phyloP scores from a whole-genome alignment of 768 basidiomycete species.

The Lactifluus subvellereus region DNA sequence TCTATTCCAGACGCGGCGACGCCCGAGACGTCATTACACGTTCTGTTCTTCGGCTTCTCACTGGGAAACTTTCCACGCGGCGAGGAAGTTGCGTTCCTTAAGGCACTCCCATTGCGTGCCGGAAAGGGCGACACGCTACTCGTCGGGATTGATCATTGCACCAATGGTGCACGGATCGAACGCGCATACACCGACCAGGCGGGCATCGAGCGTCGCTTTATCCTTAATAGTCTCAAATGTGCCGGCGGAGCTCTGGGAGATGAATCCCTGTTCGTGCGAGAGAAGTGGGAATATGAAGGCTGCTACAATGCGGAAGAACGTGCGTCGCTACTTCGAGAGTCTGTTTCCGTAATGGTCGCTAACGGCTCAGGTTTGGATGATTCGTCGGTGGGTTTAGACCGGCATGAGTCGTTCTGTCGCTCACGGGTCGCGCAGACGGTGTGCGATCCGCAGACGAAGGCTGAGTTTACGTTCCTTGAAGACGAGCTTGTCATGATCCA shows the following conservation, averaged over 20 bases:
- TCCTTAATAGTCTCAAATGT: constrained; percentile 76
- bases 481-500: constrained; percentile 84
- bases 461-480: constrained; percentile 49
- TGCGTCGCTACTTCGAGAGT: constrained; percentile 27
- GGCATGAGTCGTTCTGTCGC: constrained; percentile 80
- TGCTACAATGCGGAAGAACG: constrained; percentile 51
- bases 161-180: constrained; percentile 65
- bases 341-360: background rate
- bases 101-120: constrained; percentile 68
- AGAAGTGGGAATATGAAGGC: constrained; percentile 71
- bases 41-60: constrained; percentile 89
- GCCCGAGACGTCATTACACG: constrained; percentile 52
- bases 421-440: constrained; percentile 59
- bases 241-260: constrained; percentile 69
- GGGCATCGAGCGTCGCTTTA: constrained; percentile 68
- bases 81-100: constrained; percentile 68
- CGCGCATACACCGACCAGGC: constrained; percentile 86
- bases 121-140: constrained; percentile 76
- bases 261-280: constrained; percentile 53
- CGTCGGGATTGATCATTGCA: constrained; percentile 87
- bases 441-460: constrained; percentile 40
- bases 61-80: constrained; percentile 82
- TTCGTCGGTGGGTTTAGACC: constrained; percentile 39
- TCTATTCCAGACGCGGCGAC: constrained; percentile 44
- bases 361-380: background rate